phyloP scores from a whole-genome alignment of 2,329 filamentous ascomycete genomes.

The Pseudovirgaria hyperparasitica region DNA sequence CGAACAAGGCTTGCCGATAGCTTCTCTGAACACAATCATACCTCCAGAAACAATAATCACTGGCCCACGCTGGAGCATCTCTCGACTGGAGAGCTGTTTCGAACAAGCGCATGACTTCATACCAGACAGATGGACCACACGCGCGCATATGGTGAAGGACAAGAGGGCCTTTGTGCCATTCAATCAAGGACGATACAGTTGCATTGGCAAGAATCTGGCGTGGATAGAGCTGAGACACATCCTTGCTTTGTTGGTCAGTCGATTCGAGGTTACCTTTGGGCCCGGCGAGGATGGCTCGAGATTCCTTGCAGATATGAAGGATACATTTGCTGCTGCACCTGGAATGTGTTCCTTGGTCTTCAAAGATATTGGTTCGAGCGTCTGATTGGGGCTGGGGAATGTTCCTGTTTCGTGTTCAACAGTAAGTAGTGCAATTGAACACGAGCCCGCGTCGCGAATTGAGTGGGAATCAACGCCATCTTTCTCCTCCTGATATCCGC shows the following conservation, averaged over 20 bases:
- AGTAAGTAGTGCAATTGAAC: no score
- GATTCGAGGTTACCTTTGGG: conserved; percentile 25
- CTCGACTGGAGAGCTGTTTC: not conserved
- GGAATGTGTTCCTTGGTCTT: not conserved
- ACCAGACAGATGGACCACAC: conserved; percentile 24
- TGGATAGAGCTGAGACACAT: conserved; percentile 23
- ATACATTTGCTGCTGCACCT: conserved; percentile 19
- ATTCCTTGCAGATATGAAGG: conserved; percentile 19
- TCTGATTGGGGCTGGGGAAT: conserved; percentile 2
- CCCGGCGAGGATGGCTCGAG: conserved; percentile 20
- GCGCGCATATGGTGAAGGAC: conserved; percentile 20
- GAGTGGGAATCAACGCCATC: no score
- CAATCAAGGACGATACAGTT: conserved; percentile 17
- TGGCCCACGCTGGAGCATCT: not conserved
- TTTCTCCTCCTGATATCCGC: no score
- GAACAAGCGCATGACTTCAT: conserved; percentile 12
- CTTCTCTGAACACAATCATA: no score
- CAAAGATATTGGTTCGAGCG: not conserved
- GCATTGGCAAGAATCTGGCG: conserved; percentile 26
- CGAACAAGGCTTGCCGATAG: no score
- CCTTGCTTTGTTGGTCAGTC: conserved; percentile 19
- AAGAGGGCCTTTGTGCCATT: conserved; percentile 23
- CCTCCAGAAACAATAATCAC: not conserved
- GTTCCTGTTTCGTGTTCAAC: no score
- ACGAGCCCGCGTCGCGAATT: no score